Evolutionary conservation across 179 eudicot genomes (phyloP).

Genomic region (Spergularia azorica): DNA sequence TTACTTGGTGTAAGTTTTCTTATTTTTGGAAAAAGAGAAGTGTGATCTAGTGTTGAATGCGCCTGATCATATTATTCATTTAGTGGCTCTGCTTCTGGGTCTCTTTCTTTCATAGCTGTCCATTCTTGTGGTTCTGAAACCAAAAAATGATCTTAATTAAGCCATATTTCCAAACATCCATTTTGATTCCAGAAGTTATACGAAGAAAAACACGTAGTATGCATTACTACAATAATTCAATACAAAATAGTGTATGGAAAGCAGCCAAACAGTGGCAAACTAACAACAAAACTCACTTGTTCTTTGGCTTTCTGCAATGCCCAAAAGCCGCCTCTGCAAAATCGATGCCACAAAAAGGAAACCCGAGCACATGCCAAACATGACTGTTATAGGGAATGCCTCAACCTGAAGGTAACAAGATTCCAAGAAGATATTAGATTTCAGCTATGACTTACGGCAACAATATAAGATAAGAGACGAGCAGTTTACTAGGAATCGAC

Average conservation of each 20-base stretch:
- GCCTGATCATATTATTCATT: slow-evolving; percentile 27
- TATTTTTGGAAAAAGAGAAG: slow-evolving; percentile 19
- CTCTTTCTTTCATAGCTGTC: slow-evolving; percentile 41
- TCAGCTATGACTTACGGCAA: slow-evolving; percentile 1
- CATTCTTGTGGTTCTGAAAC: slow-evolving; percentile 42
- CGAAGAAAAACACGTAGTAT: neutral
- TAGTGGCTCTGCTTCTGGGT: slow-evolving; percentile 45
- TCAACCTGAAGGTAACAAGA: slow-evolving; percentile 56
- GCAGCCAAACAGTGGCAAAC: neutral
- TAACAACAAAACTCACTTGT: slow-evolving; percentile 57
- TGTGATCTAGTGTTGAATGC: neutral
- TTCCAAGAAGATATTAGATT: neutral
- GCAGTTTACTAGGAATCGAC: slow-evolving; percentile 2
- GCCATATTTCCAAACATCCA: neutral
- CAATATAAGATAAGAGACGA: neutral
- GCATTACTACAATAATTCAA: no score
- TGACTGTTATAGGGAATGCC: slow-evolving; percentile 94
- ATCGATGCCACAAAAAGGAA: slow-evolving; percentile 84
- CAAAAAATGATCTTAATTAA: neutral
- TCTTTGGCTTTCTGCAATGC: slow-evolving; percentile 61
- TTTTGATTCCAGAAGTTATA: neutral
- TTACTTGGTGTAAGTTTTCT: slow-evolving; percentile 8
- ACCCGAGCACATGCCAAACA: slow-evolving; percentile 98
- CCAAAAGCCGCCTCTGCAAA: slow-evolving; percentile 80
- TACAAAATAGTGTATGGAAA: no score